Base-by-base conservation (phyloP, 2,329 filamentous ascomycete species). In the Fusarium hostae region DNA sequence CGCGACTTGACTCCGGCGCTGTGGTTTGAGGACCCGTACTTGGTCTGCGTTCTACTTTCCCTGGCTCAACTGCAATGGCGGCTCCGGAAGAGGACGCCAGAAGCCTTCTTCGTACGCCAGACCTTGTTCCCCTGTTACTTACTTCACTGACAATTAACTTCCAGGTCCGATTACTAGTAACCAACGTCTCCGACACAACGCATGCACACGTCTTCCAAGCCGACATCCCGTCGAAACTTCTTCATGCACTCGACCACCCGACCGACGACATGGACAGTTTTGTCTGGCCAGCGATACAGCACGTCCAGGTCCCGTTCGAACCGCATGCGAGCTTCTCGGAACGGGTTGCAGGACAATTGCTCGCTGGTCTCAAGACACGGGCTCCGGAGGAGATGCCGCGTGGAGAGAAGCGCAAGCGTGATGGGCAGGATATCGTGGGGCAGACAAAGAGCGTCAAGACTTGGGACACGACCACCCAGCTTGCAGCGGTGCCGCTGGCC, bases 21-120 rank as follows among this genome's bases (percentile, higher is more conserved):
- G 9, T 48, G 45, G n/a, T 48, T 32, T 22, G n/a, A 48, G 1
- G 45, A 48, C 5, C 28, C 45, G 1, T 48, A 48, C 7, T 4
- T 48, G 5, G 28, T 48, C n/a, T 48, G 28, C 10, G 9, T 32
- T 2, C 3, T 48, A 2, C 4, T 48, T 5, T 48, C n/a, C 0
- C 10, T 48, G 1, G 45, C 45, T 2, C 45, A 48, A 5, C 2
- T 48, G 0, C 28, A 18, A 9, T 6, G 28, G 45, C 1, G 18
- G 18, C 3, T 1, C 0, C 18, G 9, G 0, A 2, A 28, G 9
- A 3, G 11, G 9, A 32, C 7, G 13, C 6, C 4, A 22, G 15
- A 48, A 18, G 2, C 13, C 6, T 12, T 4, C 5, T 6, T 12
- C 3, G 45, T 48, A 48, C 6, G 45, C 7, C 15, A 32, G n/a